Base-by-base conservation (phyloP, 202 grass and related monocot species). In the Brachypodium distachyon region DNA sequence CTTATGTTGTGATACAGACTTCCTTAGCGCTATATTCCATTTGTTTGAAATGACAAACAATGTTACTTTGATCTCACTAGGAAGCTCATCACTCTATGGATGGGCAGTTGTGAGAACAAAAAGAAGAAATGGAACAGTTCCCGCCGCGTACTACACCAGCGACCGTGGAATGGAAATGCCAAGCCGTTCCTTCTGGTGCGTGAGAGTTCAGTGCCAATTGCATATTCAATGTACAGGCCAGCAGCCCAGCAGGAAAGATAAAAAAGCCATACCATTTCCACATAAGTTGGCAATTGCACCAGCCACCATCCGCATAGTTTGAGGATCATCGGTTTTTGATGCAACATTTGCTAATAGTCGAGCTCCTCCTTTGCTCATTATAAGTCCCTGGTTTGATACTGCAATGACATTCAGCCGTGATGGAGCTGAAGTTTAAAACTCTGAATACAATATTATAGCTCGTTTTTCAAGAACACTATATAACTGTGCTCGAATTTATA, bases 281-380 rank as follows among this genome's bases (percentile, higher is more conserved):
- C 95, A 98, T 85, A 98, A 87, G 91, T 98, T 98, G 79, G 95
- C 95, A 81, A 98, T 76, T 73, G 89, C 95, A 27, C 95, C 95
- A 62, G 95, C 95, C 26, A 98, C 89, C 85, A 98, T 94, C 64
- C 91, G 74, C 77, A 98, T 84, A 70, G 95, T 98, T 84, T 94
- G 95, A 50, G 82, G 80, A 83, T 98, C 95, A 62, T 98, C 82
- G 29, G 87, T 94, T 88, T 88, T 90, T 34, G 58, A 79, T 67
- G 87, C 87, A 72, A 94, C 72, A 87, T 94, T 92, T 85, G 89
- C 95, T 86, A 98, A 88, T 59, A 92, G 46, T n/a, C 85, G 78
- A 81, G 80, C 85, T 76, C 91, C 95, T 73, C 95, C 91, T 90
- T 92, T 94, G 72, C 74, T 90, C 87, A 98, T 86, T 94, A 98